Conservation (phyloP, 176 grass and related monocot genomes). For the Alopecurus myosuroides region DNA sequence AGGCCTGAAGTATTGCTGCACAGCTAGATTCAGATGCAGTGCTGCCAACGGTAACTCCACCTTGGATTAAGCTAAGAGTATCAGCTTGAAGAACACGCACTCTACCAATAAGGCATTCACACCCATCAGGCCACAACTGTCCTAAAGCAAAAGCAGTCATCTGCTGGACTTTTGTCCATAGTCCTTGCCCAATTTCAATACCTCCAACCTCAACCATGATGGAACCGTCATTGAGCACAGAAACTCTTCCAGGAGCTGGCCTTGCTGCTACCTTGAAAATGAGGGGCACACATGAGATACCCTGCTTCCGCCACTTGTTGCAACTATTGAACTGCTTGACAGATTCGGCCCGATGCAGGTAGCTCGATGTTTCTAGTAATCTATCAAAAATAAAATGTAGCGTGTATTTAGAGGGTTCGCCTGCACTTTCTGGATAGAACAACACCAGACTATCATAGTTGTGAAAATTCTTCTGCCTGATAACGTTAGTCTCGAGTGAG, state of each 20-base stretch:
- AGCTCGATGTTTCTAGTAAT: constrained; percentile 33
- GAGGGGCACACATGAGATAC: constrained; percentile 53
- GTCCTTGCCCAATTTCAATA: constrained; percentile 67
- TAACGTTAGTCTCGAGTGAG: constrained; percentile 24
- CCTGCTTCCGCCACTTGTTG: constrained; percentile 69
- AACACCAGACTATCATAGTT: constrained; percentile 41
- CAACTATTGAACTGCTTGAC: constrained; percentile 41
- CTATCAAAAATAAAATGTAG: constrained; percentile 60
- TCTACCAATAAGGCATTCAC: constrained; percentile 52
- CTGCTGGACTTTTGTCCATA: constrained; percentile 89
- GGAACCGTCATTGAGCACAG: constrained; percentile 66
- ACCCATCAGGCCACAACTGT: constrained; percentile 47
- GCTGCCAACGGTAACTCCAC: constrained; percentile 53
- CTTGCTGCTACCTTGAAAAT: constrained; percentile 23
- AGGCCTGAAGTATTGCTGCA: constrained; percentile 55
- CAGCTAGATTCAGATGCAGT: constrained; percentile 69
- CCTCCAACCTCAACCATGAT: constrained; percentile 75
- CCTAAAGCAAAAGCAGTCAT: constrained; percentile 43
- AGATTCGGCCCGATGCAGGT: constrained; percentile 22
- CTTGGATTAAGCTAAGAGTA: constrained; percentile 62
- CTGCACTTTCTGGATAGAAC: constrained; percentile 41
- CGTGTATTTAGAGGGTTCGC: constrained; percentile 49
- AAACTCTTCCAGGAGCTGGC: constrained; percentile 57
- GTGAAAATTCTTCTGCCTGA: constrained; percentile 71
- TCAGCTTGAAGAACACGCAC: constrained; percentile 65